A percentile compares a stretch with the other conserved stretches of the same genome.
Evolutionary conservation across 2,329 filamentous ascomycete species (phyloP).

Genomic region (Dothideomycetidae sp.): DNA sequence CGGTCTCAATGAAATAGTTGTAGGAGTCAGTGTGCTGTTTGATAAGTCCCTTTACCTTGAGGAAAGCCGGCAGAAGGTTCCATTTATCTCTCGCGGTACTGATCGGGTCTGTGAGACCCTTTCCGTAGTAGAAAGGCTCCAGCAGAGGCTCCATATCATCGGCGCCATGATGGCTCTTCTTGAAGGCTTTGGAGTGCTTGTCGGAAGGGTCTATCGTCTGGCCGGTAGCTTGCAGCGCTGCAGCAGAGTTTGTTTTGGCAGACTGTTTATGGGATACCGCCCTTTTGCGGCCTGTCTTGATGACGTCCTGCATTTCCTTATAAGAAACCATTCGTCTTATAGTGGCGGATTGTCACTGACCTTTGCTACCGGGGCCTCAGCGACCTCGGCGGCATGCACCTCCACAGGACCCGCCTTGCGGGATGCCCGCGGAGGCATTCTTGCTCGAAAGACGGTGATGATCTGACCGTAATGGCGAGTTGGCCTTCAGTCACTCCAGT

Average conservation of each 20-base stretch:
- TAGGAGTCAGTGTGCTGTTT: conserved; percentile 98
- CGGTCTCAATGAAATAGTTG: conserved; percentile 94
- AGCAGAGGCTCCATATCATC: conserved; percentile 41
- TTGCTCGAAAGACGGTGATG: no score
- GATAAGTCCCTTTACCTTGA: conserved; percentile 92
- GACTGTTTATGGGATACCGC: conserved; percentile 9
- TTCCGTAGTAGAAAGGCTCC: conserved; percentile 56
- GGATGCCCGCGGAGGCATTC: conserved; percentile 20
- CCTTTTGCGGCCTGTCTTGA: conserved; percentile 9
- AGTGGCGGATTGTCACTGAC: no score
- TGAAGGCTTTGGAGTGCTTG: conserved; percentile 5
- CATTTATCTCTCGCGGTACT: conserved; percentile 74
- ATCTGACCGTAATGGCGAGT: no score
- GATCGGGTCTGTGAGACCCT: conserved; percentile 53
- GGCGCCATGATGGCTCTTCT: conserved; percentile 10
- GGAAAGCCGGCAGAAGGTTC: conserved; percentile 90
- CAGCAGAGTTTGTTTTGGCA: conserved; percentile 1
- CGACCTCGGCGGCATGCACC: conserved; percentile 10
- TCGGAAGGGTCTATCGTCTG: background rate
- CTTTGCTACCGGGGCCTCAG: background rate
- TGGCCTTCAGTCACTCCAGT: no score
- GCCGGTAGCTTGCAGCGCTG: background rate
- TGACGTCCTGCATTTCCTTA: conserved; percentile 2
- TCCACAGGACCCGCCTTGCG: conserved; percentile 20
- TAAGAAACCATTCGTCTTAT: no score